These are phyloP conservation scores for Pyrenophora tritici-repentis DNA, from an alignment of 2,329 filamentous ascomycete species.

Conservation along the genomic window DNA sequence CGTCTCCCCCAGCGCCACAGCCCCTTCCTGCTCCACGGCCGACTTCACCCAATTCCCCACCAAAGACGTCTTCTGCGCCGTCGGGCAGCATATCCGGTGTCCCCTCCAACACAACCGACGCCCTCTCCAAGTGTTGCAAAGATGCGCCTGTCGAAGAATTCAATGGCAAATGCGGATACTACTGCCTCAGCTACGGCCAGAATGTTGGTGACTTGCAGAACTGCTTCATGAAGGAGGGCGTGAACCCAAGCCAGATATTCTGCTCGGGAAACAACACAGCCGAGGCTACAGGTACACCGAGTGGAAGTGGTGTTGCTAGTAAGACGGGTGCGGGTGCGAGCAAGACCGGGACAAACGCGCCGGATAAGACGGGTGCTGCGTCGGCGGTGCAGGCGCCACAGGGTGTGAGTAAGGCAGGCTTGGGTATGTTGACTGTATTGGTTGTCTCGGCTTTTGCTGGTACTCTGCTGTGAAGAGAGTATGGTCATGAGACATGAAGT, in stretches of 20 bases:
- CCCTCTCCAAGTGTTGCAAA: conserved; percentile 40
- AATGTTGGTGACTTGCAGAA: conserved; percentile 31
- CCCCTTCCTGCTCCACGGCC: conserved; percentile 28
- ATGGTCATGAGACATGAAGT: too few species aligned
- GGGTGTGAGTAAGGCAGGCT: conserved; percentile 33
- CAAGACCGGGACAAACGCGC: conserved; percentile 1
- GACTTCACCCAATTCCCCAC: conserved; percentile 36
- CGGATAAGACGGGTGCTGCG: conserved; percentile 23
- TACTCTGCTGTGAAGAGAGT: conserved; percentile 25
- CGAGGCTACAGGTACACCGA: conserved; percentile 33
- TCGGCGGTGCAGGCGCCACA: not conserved
- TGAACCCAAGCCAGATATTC: conserved; percentile 26
- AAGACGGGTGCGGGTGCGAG: conserved; percentile 7
- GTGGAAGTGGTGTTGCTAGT: conserved; percentile 16
- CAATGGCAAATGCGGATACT: conserved; percentile 37
- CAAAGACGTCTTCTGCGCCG: conserved; percentile 35
- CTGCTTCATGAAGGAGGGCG: conserved; percentile 37
- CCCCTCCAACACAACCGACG: conserved; percentile 30
- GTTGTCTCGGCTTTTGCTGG: conserved; percentile 35
- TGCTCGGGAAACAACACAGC: conserved; percentile 36
- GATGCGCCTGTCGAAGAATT: conserved; percentile 36
- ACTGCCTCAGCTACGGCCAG: conserved; percentile 37
- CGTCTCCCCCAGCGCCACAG: conserved; percentile 19
- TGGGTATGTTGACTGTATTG: conserved; percentile 37
- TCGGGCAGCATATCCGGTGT: conserved; percentile 32